Base-by-base conservation (phyloP, 768 basidiomycete genomes). In the Strobilomyces confusus region DNA sequence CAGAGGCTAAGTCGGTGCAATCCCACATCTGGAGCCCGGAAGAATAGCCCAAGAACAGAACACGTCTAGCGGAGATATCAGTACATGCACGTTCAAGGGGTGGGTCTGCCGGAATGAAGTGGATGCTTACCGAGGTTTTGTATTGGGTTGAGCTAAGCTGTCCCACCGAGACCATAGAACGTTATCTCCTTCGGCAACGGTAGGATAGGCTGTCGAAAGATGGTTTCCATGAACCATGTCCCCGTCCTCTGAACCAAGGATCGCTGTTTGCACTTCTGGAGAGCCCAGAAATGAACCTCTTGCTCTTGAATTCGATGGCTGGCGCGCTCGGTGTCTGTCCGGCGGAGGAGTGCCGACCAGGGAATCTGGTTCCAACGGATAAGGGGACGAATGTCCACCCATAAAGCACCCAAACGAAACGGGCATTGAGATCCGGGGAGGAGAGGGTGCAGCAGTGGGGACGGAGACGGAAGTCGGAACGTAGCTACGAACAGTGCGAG, bases 1-100 rank as follows among this genome's bases (percentile, higher is more conserved):
- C 73, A 1, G 75, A 59, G 49, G 70, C 78, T 9, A 86, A 65
- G 55, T 79, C 73, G 12, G 78, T 73, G 58, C 80, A 81, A 57
- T 86, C 83, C 83, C 84, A 87, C 20, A 84, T 72, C 61, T 84
- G 80, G 37, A 87, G 59, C 6, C 80, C 78, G 14, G 70, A 68
- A 30, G 63, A 55, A 63, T 86, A 86, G 5, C 76, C 83, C 17
- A 86, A 68, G 47, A 86, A 63, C 12, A 85, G 73, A 7, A 84
- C 58, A 23, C 76, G 72, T 41, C 79, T 78, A 51, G 26, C 36
- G 15, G 19, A 52, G 25, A 1, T 5, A n/a, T 63, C 17, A 58
- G 46, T 14, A 11, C 29, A 58, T 29, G 51, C 52, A 54, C 48
- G 37, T 52, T 38, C 44, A n/a, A 43, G 9, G 11, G 41, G 1